These are phyloP conservation scores for Hymenoscyphus scutula DNA, from an alignment of 2,329 filamentous ascomycete species.

Conservation along the genomic window DNA sequence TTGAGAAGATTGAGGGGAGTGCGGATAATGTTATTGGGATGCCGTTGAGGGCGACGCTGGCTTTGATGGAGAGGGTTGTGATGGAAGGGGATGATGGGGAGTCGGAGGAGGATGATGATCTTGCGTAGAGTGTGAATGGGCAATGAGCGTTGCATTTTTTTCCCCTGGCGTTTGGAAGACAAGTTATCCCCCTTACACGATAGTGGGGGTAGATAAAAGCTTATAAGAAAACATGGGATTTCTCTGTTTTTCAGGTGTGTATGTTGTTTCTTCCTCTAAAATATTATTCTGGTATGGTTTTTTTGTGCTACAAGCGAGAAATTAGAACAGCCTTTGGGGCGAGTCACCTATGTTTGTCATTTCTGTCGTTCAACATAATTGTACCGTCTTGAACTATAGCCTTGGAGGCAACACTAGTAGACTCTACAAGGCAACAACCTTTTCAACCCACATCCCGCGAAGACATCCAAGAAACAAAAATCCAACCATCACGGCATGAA, in stretches of 20 bases:
- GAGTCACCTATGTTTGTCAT: no score
- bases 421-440: no score
- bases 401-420: no score
- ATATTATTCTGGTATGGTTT: not conserved
- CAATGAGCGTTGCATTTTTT: not conserved
- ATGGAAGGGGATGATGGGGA: slow-evolving; percentile 46
- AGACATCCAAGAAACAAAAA: not conserved
- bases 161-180: slow-evolving; percentile 6
- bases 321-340: no score
- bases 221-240: not conserved
- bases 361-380: no score
- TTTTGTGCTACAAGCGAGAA: no score
- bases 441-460: no score
- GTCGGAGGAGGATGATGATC: slow-evolving; percentile 5
- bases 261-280: not conserved
- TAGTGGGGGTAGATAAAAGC: not conserved
- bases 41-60: slow-evolving; percentile 74
- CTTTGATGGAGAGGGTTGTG: slow-evolving; percentile 85
- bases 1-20: slow-evolving; percentile 84
- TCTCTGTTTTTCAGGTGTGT: not conserved
- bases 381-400: no score
- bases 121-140: not conserved
- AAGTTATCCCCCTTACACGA: not conserved
- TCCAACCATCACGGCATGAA: not conserved
- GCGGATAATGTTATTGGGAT: slow-evolving; percentile 94